A percentile compares a stretch with the other conserved stretches of the same genome.
phyloP scores from a whole-genome alignment of 306 rosid genomes.

The Ochetophila trinervis region DNA sequence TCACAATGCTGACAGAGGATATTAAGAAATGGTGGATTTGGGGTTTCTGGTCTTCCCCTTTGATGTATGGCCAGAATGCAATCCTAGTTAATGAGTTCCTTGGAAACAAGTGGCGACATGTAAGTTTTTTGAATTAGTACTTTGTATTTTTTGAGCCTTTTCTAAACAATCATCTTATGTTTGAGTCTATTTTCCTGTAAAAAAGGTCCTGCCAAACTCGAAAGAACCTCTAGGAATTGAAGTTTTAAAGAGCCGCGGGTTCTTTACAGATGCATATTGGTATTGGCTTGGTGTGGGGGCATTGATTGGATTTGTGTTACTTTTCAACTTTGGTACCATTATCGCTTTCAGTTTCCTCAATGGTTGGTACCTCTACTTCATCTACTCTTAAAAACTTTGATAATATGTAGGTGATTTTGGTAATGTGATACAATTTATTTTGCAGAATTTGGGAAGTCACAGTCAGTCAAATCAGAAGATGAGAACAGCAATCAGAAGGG shows the following conservation, averaged over 20 bases:
- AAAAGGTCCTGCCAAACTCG: constrained; percentile 37
- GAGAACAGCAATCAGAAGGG: neutral
- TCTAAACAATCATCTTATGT: neutral
- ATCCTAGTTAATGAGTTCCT: constrained; percentile 62
- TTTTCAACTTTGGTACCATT: constrained; percentile 52
- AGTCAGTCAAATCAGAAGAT: constrained; percentile 4
- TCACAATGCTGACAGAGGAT: constrained; percentile 31
- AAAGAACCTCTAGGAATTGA: constrained; percentile 39
- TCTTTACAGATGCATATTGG: constrained; percentile 58
- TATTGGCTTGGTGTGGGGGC: constrained; percentile 79
- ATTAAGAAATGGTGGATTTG: constrained; percentile 63
- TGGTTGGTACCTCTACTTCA: constrained; percentile 43
- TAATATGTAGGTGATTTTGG: neutral
- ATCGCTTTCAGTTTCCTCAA: constrained; percentile 55
- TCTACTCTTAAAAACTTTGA: neutral
- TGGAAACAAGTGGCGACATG: constrained; percentile 62
- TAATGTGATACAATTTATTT: neutral
- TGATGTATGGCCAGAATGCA: constrained; percentile 70
- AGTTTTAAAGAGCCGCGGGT: constrained; percentile 51
- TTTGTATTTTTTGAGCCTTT: neutral
- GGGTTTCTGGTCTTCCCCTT: constrained; percentile 72
- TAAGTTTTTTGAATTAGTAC: constrained; percentile 22
- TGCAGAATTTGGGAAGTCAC: constrained; percentile 4
- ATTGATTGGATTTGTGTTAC: constrained; percentile 57
- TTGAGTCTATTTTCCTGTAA: neutral